Base-by-base conservation (phyloP, 2,329 filamentous ascomycete species). In the Colletotrichum falcatum region DNA sequence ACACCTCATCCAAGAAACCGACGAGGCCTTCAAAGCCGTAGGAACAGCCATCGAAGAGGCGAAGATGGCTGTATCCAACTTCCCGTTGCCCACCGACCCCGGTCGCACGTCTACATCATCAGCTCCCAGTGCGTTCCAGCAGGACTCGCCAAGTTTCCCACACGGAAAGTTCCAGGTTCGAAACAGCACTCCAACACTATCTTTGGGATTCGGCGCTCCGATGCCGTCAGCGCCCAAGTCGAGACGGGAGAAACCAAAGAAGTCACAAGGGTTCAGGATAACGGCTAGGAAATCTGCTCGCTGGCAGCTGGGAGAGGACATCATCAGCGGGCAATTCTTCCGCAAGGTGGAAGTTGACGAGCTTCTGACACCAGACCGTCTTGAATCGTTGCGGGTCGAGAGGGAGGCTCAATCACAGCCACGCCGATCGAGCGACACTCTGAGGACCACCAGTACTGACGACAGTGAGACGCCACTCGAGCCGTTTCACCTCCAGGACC, bases 291-390 rank as follows among this genome's bases (percentile, higher is more conserved):
- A 75, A n/a, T 78, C 77, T 28, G 77, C 85, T 53, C 81, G 84
- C 78, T 88, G 87, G 86, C 84, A 84, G 18, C 76, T 90, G 37
- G 82, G 87, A 0, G 86, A 88, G 61, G 89, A 88, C 72, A 80
- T 89, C 14, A 83, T 91, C 69, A 86, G 81, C 51, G 84, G 85
- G 23, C 86, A 85, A 53, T 81, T 87, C 55, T 89, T 90, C 75
- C 83, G 83, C 71, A 83, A 83, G 56, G 82, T 87, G 63, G 87
- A 90, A 71, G 88, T 84, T 0, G 86, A 89, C 61, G 88, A 91
- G 78, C 88, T 89, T 81, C 78, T 90, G 16, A 86, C 87, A 14
- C 84, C 87, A 23, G 82, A 83, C 42, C 83, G 84, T 46, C 63
- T 73, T 6, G 61, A 71, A 30, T 63, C 61, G 7, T 39, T 72